Conservation (phyloP, 176 grass and related monocot genomes). For the Cenchrus americanus region DNA sequence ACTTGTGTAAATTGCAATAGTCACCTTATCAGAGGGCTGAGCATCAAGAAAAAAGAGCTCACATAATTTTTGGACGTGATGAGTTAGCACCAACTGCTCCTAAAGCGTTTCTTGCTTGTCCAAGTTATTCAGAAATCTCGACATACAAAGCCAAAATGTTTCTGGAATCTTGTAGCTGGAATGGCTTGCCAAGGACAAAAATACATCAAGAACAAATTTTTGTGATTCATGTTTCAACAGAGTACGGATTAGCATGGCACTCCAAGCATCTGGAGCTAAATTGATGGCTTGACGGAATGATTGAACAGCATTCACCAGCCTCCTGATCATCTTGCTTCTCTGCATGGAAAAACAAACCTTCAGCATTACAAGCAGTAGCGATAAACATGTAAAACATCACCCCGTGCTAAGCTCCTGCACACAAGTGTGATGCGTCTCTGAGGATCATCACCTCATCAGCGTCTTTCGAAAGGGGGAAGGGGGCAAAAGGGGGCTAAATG, state of each 20-base stretch:
- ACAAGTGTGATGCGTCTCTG: constrained; percentile 13
- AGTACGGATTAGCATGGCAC: constrained; percentile 72
- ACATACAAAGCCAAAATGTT: constrained; percentile 81
- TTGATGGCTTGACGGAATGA: constrained; percentile 64
- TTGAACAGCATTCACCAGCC: constrained; percentile 63
- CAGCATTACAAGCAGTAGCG: neutral
- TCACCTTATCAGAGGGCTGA: neutral
- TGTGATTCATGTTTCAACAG: constrained; percentile 63
- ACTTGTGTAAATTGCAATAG: neutral
- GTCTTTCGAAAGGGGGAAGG: neutral
- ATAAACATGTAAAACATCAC: constrained; percentile 23
- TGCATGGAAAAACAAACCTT: constrained; percentile 44
- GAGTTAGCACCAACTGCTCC: neutral
- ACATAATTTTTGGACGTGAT: neutral
- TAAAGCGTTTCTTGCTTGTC: constrained; percentile 47
- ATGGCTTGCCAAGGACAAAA: constrained; percentile 58
- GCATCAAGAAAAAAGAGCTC: neutral
- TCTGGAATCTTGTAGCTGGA: constrained; percentile 71
- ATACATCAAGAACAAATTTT: constrained; percentile 74
- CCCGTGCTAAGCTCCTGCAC: neutral
- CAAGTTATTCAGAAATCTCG: constrained; percentile 76
- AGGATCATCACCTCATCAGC: constrained; percentile 1
- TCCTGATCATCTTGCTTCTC: constrained; percentile 73
- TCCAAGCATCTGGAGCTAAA: constrained; percentile 82
- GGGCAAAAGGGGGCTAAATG: neutral